Evolutionary conservation across 352 stramenopile species (phyloP).

Genomic region (Phytophthora ohioensis): DNA sequence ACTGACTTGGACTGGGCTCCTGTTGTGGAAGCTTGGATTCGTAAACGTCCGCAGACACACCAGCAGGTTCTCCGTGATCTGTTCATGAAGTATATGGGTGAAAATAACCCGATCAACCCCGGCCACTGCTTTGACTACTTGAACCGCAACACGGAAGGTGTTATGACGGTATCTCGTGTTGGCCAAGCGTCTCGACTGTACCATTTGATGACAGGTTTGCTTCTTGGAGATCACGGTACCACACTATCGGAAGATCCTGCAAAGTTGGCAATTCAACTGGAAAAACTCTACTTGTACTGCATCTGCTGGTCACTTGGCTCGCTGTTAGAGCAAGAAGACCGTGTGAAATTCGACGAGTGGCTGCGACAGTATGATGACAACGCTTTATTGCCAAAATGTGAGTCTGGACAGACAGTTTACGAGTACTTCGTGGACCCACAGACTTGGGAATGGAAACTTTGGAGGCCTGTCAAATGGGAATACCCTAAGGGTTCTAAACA

Average conservation of each 20-base stretch:
- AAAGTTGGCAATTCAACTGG: slow-evolving; percentile 85
- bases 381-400: slow-evolving; percentile 92
- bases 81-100: slow-evolving; percentile 97
- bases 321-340: slow-evolving; percentile 96
- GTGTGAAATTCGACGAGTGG: slow-evolving; percentile 96
- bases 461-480: slow-evolving; percentile 95
- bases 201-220: slow-evolving; percentile 92
- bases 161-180: slow-evolving; percentile 95
- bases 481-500: slow-evolving; percentile 94
- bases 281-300: slow-evolving; percentile 98
- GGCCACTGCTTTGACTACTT: slow-evolving; percentile 97
- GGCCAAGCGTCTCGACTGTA: slow-evolving; percentile 85
- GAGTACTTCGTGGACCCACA: slow-evolving; percentile 94
- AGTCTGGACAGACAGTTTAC: slow-evolving; percentile 91
- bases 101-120: slow-evolving; percentile 93
- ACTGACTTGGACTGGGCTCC: slow-evolving; percentile 98
- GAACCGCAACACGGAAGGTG: slow-evolving; percentile 93
- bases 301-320: slow-evolving; percentile 97
- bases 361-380: slow-evolving; percentile 94
- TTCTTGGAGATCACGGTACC: slow-evolving; percentile 84
- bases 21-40: slow-evolving; percentile 97
- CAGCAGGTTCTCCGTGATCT: slow-evolving; percentile 92
- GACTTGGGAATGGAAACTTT: slow-evolving; percentile 95
- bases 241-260: slow-evolving; percentile 73
- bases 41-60: slow-evolving; percentile 87